A percentile compares a stretch with the other conserved stretches of the same genome.
phyloP scores from a whole-genome alignment of 768 basidiomycete genomes.

The Podaxis sp. region DNA sequence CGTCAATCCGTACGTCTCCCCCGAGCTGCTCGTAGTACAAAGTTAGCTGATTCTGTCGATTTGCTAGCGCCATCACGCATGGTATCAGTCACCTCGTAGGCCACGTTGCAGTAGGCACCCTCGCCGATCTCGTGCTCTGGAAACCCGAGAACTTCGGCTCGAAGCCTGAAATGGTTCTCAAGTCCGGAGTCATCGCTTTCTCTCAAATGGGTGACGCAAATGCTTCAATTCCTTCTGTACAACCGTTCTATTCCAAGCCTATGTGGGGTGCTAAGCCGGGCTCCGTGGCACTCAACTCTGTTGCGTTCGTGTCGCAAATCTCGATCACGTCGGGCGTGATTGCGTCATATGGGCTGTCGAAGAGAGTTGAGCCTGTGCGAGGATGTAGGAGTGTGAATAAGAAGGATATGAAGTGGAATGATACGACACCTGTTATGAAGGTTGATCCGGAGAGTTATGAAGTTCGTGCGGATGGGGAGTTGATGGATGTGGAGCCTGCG shows the following conservation, averaged over 20 bases:
- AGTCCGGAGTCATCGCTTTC: conserved; percentile 91
- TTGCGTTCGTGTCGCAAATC: conserved; percentile 79
- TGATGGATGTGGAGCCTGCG: conserved; percentile 79
- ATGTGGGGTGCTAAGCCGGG: conserved; percentile 90
- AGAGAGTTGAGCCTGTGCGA: conserved; percentile 67
- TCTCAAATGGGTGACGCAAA: conserved; percentile 97
- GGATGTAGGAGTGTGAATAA: conserved; percentile 78
- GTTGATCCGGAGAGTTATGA: conserved; percentile 95
- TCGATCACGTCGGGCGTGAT: conserved; percentile 45
- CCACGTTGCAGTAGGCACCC: conserved; percentile 73
- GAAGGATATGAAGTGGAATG: conserved; percentile 94
- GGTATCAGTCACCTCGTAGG: conserved; percentile 90
- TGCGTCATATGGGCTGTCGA: conserved; percentile 49
- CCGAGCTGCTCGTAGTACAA: not conserved
- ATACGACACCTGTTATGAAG: conserved; percentile 72
- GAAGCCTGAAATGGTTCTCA: conserved; percentile 92
- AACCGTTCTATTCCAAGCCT: conserved; percentile 80
- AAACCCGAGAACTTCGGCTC: conserved; percentile 91
- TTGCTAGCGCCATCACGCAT: conserved; percentile 82
- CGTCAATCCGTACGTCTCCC: conserved; percentile 81
- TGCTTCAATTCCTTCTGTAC: conserved; percentile 93
- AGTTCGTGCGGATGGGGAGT: conserved; percentile 76
- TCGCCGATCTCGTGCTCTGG: conserved; percentile 97
- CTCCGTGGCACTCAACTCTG: conserved; percentile 82
- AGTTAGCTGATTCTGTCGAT: not conserved